Conservation (phyloP, 179 eudicot genomes). For the Vitellaria paradoxa region DNA sequence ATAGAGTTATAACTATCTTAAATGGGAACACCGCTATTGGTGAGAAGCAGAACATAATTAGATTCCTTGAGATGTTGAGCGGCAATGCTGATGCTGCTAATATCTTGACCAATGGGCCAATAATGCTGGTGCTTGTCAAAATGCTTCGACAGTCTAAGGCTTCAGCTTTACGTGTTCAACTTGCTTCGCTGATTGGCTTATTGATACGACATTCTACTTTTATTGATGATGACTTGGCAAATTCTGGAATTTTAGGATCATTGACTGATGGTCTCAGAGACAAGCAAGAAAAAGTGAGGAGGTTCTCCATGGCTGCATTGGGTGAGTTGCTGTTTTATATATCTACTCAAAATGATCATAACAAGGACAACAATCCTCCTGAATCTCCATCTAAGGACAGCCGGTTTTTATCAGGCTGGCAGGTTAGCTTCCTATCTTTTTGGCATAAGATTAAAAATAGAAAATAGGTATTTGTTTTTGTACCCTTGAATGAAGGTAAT, state of each 20-base stretch:
- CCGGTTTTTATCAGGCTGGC: conserved; percentile 77
- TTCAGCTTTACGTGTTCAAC: conserved; percentile 77
- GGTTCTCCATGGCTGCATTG: conserved; percentile 97
- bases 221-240: conserved; percentile 75
- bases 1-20: conserved; percentile 44
- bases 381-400: conserved; percentile 77
- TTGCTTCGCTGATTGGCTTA: conserved; percentile 81
- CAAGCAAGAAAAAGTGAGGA: conserved; percentile 89
- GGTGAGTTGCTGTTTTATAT: conserved; percentile 93
- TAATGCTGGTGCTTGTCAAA: conserved; percentile 75
- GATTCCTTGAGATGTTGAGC: conserved; percentile 87
- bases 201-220: conserved; percentile 85
- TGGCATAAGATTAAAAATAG: conserved; percentile 9
- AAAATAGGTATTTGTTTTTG: neutral
- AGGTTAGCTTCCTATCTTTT: conserved; percentile 46
- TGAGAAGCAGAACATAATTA: conserved; percentile 84
- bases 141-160: conserved; percentile 89
- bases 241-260: conserved; percentile 82
- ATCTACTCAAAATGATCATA: conserved; percentile 78
- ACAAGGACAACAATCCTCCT: conserved; percentile 46
- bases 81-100: conserved; percentile 82
- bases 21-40: conserved; percentile 50
- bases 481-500: neutral
- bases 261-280: conserved; percentile 85
- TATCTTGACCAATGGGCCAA: conserved; percentile 79